Evolutionary conservation across 2,329 filamentous ascomycete species (phyloP), one percentile per base, ranked within the genome.

Genomic region (Fusarium caatingaense): DNA sequence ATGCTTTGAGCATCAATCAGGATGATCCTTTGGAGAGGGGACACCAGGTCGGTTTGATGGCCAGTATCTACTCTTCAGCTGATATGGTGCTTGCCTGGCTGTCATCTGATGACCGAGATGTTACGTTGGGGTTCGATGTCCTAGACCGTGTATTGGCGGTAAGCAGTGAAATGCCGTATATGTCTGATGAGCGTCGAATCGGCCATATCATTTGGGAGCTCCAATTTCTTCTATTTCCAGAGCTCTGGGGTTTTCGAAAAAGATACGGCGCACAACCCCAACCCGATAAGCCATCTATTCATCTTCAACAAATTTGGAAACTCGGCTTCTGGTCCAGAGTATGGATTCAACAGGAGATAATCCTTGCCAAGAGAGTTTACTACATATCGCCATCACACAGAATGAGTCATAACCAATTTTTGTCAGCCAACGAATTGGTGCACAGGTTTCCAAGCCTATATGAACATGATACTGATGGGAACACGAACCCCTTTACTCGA

Each of bases 1-100:
- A 64, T 44, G 49, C 49, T 0, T 2, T 61, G 0, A 46, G 57
- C 2, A 64, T 64, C 42, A 61, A 62, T 7, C 57, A 64, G 30
- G 1, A n/a, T 1, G 57, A 61, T 13, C 0, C 3, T 0, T 2
- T 3, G 0, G 46, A 65, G 7, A 64, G 15, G 8, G n/a, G 15
- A 0, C n/a, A 41, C 1, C 60, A 64, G 20, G 62, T 64, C 3
- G 2, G 4, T 2, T 9, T 64, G 16, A 65, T 65, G 62, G 27
- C 25, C 0, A 18, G 40, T 3, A 42, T 65, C 7, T 53, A 64
- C 6, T 42, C 46, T 8, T 42, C 34, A 5, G 62, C 60, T 1
- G 34, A 25, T 0, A 44, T 42, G 25, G 37, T 48, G 13, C n/a
- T 66, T 16, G 48, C 37, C 0, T 66, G 48, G 54, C 3, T 66